Percentiles rank a stretch among this genome's conserved stretches.
These are phyloP conservation scores for Uronychia setigera DNA, from an alignment of 73 alveolate species.

Conservation along the genomic window DNA sequence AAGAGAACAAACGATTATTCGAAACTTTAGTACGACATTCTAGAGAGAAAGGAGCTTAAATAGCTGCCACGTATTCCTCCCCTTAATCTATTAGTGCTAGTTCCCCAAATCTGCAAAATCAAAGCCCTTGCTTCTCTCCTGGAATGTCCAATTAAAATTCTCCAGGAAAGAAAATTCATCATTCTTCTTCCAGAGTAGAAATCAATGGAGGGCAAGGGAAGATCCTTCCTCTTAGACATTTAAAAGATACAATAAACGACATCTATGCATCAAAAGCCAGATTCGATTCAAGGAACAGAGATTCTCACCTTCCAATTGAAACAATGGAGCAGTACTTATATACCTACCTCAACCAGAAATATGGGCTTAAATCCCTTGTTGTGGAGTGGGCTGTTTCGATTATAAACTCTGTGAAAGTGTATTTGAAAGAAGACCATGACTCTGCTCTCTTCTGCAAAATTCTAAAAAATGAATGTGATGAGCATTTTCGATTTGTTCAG, in stretches of 20 bases:
- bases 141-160: neutral
- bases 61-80: no score
- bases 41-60: constrained; percentile 14
- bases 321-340: constrained; percentile 92
- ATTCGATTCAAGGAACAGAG: constrained; percentile 84
- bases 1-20: constrained; percentile 42
- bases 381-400: constrained; percentile 89
- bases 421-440: constrained; percentile 85
- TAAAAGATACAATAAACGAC: constrained; percentile 89
- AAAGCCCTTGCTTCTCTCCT: neutral
- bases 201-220: constrained; percentile 6
- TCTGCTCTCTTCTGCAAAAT: constrained; percentile 89
- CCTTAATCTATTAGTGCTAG: no score
- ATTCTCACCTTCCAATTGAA: constrained; percentile 83
- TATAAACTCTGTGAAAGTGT: constrained; percentile 79
- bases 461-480: constrained; percentile 90
- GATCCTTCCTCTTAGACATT: constrained; percentile 75
- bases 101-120: no score
- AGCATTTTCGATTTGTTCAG: constrained; percentile 81
- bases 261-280: constrained; percentile 80
- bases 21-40: constrained; percentile 47
- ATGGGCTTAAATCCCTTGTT: constrained; percentile 88
- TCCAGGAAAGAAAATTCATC: neutral
- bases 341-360: constrained; percentile 87
- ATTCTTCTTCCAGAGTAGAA: neutral